Evolutionary conservation across 805 yeast species (phyloP), one percentile per base, ranked within the genome.

Genomic region (Starmerella gropengiesseri): DNA sequence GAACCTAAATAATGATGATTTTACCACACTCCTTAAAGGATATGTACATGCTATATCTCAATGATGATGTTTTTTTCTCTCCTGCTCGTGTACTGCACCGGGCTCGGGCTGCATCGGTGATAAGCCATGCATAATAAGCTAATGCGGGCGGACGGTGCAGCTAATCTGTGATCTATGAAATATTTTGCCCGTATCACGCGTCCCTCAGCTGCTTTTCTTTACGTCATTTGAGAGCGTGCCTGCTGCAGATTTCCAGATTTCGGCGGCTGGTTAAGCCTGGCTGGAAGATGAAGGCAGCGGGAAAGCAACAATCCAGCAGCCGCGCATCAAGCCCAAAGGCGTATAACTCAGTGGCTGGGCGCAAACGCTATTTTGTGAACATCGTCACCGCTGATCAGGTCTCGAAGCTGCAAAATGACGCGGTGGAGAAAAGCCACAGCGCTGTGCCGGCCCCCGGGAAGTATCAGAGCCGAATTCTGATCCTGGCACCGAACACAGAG

Each of bases 351-450:
- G 37, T 4, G 5, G 20, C 37, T 4, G 37, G 29, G 8, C 37
- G 37, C 17, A 34, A 23, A 17, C 37, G 37, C 28, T 34, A 34
- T 23, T 36, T 36, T n/a, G 39, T 36, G 13, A 36, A 36, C 31
- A 18, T 36, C 13, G 39, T 36, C 11, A 36, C 31, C 4, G 12
- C 17, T 26, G 31, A 25, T 18, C 39, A 36, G 31, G 19, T 27
- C 5, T 17, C 26, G 6, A 17, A 6, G 8, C 18, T 36, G 8
- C 39, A 36, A 18, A 26, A 25, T 14, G 39, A 36, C 13, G 31
- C 26, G 14, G 26, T 31, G 5, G 28, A 12, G 4, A 9, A 27
- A n/a, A 14, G n/a, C 3, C 2, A 13, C 5, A 25, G 13, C 2
- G 31, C 30, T 7, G 16, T 36, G 25, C 31, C 26, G 7, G 25